Base-by-base conservation (phyloP, 1,139 yeast species). In the Diutina mesorugosa region DNA sequence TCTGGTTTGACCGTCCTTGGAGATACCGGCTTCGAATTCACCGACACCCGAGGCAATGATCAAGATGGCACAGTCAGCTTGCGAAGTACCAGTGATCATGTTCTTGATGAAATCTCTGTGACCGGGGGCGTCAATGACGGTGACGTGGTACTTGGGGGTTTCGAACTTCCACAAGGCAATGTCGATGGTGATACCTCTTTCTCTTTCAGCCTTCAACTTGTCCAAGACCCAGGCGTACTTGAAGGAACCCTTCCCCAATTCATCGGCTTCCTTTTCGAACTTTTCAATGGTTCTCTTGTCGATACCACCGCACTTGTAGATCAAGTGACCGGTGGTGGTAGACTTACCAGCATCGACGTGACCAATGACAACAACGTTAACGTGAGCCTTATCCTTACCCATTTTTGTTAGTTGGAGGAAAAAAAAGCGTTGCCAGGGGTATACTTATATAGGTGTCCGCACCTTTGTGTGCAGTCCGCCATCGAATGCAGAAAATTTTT, bases 291-390 rank as follows among this genome's bases (percentile, higher is more conserved):
- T 90, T 85, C 97, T 88, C 89, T 90, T 90, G 83, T 90, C 95
- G 69, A 85, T 85, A 85, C 90, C 85, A 80, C 85, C 85, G 79
- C 80, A 74, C 95, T 91, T 91, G 96, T 78, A 91, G 76, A 91
- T 91, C 82, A 91, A 88, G 86, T 90, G 97, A 80, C 97, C 97
- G 76, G 97, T 90, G 79, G 96, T 89, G 75, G 97, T 90, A 66
- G 96, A 90, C 81, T 90, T 90, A 83, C 96, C 96, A 69, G 97
- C 90, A 32, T 50, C 69, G 96, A 90, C 97, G 95, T 90, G 98
- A 80, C 98, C 98, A 78, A 91, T 91, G 77, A 91, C 98, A 79
- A 91, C 98, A 81, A 91, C 93, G 96, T 91, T 91, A 80, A 91
- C 87, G 89, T 91, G 98, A 80, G 83, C 74, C 87, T 90, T 90